Conservation (phyloP, 805 yeast genomes). For the Kodamaea kaohsiungensis region DNA sequence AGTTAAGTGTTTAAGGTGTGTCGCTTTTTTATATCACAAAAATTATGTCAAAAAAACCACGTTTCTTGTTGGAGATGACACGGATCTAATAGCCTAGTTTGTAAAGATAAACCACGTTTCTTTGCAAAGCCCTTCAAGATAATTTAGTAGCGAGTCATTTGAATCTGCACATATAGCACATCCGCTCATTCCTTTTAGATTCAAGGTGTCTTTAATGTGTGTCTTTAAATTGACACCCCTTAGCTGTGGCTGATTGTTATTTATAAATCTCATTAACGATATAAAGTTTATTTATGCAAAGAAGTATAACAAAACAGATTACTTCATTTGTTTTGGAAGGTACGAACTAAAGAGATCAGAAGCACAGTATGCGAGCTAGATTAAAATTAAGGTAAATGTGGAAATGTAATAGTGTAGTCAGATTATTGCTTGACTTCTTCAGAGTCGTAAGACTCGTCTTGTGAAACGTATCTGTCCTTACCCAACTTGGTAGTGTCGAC, state of each 20-base stretch:
- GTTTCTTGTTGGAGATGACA: background rate
- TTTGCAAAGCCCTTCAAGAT: background rate
- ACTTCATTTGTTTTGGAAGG: slow-evolving; percentile 1
- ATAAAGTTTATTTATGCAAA: background rate
- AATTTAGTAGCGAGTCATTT: too few species aligned
- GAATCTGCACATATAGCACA: too few species aligned
- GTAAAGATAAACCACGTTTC: background rate
- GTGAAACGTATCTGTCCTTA: slow-evolving; percentile 39
- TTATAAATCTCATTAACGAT: background rate
- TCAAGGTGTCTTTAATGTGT: too few species aligned
- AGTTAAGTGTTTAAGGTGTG: background rate
- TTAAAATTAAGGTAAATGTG: background rate
- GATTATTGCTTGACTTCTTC: slow-evolving; percentile 18
- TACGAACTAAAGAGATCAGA: background rate
- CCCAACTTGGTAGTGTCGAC: slow-evolving; percentile 46
- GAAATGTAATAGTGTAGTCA: background rate
- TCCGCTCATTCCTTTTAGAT: too few species aligned
- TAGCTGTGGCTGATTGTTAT: background rate
- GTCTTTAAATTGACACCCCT: too few species aligned
- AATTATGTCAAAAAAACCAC: background rate
- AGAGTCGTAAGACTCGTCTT: slow-evolving; percentile 38
- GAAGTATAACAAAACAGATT: background rate
- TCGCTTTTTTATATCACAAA: background rate
- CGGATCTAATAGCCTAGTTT: background rate
- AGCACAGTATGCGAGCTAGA: background rate